These are phyloP conservation scores for Corrigiola litoralis DNA, from an alignment of 179 eudicot genomes.

Conservation along the genomic window DNA sequence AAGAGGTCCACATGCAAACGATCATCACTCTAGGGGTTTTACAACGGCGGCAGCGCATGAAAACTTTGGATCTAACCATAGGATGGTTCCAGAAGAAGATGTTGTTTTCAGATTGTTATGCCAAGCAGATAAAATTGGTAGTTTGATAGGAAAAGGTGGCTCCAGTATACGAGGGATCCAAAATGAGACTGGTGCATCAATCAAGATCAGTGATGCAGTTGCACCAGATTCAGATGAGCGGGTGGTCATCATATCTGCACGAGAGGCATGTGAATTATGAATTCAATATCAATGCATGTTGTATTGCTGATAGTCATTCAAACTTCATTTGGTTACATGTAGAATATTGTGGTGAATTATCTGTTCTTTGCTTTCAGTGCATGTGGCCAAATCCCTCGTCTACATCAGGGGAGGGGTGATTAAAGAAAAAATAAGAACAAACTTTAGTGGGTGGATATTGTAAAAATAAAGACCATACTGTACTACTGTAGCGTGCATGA, in stretches of 20 bases:
- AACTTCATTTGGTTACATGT: background rate
- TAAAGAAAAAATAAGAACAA: too few species aligned
- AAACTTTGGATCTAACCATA: conserved; percentile 31
- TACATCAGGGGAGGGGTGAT: too few species aligned
- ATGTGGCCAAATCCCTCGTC: too few species aligned
- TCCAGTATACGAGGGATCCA: conserved; percentile 36
- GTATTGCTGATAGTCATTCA: background rate
- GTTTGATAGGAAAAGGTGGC: conserved; percentile 65
- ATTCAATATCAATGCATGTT: background rate
- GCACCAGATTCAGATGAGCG: conserved; percentile 52
- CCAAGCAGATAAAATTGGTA: conserved; percentile 46
- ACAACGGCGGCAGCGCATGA: conserved; percentile 25
- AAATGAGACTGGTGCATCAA: conserved; percentile 60
- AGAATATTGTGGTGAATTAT: background rate
- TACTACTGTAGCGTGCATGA: background rate
- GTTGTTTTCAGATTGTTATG: conserved; percentile 50
- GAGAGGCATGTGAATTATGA: conserved; percentile 45
- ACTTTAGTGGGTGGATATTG: too few species aligned
- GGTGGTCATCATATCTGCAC: conserved; percentile 49
- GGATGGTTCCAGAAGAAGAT: conserved; percentile 52
- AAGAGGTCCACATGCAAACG: conserved; percentile 20
- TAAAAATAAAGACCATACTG: too few species aligned
- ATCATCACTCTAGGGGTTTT: conserved; percentile 33
- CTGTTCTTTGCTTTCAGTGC: too few species aligned
- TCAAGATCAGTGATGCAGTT: conserved; percentile 45